Conservation (phyloP, 23 red algal species). For the Gracilariopsis chorda region DNA sequence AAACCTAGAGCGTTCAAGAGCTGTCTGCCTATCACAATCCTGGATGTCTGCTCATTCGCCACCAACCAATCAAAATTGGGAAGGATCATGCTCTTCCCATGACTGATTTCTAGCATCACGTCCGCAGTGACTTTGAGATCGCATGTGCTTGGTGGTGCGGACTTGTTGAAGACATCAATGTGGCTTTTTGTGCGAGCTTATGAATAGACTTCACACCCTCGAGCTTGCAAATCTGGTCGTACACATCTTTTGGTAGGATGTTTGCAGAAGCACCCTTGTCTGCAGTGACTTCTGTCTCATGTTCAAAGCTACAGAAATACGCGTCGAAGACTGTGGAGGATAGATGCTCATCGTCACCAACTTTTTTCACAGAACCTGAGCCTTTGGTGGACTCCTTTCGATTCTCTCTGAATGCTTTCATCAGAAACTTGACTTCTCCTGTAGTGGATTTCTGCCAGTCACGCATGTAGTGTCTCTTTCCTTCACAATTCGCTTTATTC, state of each 20-base stretch:
- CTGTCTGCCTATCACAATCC: not conserved
- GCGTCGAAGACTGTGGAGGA: not conserved
- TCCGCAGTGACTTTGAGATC: not conserved
- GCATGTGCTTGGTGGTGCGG: not conserved
- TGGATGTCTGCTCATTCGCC: not conserved
- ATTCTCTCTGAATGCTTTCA: not conserved
- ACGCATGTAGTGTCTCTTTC: not conserved
- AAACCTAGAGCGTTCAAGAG: slow-evolving; percentile 7
- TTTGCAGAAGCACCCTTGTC: no score
- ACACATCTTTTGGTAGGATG: no score
- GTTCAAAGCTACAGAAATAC: no score
- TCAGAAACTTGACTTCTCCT: not conserved
- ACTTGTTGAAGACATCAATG: not conserved
- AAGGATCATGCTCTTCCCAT: not conserved
- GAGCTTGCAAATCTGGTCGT: no score
- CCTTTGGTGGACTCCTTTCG: not conserved
- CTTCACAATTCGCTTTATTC: not conserved
- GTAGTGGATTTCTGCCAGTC: not conserved
- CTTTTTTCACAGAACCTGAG: not conserved
- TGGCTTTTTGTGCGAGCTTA: not conserved
- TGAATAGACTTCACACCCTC: not conserved
- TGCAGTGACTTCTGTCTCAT: no score
- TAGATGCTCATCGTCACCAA: not conserved
- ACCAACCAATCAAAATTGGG: not conserved
- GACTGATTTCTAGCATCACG: not conserved